phyloP scores from a whole-genome alignment of 345 rosid species.

The Barbarea vulgaris region DNA sequence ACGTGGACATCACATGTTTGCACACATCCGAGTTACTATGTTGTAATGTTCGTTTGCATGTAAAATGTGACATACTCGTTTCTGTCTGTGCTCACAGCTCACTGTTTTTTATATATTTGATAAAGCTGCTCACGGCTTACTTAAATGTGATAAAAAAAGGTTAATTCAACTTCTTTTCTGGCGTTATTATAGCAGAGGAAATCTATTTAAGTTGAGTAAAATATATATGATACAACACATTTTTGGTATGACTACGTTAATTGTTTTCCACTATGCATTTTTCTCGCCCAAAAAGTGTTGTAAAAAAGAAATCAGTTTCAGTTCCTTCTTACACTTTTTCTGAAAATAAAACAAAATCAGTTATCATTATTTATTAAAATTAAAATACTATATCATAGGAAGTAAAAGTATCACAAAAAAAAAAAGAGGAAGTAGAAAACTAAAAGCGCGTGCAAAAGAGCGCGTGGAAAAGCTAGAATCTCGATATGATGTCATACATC shows the following conservation, averaged over 20 bases:
- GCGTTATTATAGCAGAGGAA: not conserved
- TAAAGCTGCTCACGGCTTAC: no score
- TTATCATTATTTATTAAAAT: not conserved
- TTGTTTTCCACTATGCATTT: not conserved
- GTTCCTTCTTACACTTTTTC: constrained; percentile 14
- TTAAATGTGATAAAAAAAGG: no score
- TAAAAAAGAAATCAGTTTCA: constrained; percentile 7
- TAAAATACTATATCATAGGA: not conserved
- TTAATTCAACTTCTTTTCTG: not conserved
- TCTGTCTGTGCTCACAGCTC: not conserved
- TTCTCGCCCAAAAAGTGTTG: not conserved
- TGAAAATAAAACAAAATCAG: not conserved
- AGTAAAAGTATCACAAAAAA: not conserved
- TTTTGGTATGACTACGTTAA: constrained; percentile 21
- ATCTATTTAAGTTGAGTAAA: constrained; percentile 12
- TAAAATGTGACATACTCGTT: constrained; percentile 28
- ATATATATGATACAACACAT: constrained; percentile 19
- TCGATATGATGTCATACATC: constrained; percentile 28
- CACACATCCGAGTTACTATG: constrained; percentile 27
- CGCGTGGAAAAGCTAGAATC: constrained; percentile 8
- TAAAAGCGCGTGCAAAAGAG: not conserved
- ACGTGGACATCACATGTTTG: constrained; percentile 42
- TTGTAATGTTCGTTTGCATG: constrained; percentile 36
- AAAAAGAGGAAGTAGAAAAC: not conserved
- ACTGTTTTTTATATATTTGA: no score